Evolutionary conservation across 257 asterid species (phyloP).

Genomic region (Eustoma russellianum): DNA sequence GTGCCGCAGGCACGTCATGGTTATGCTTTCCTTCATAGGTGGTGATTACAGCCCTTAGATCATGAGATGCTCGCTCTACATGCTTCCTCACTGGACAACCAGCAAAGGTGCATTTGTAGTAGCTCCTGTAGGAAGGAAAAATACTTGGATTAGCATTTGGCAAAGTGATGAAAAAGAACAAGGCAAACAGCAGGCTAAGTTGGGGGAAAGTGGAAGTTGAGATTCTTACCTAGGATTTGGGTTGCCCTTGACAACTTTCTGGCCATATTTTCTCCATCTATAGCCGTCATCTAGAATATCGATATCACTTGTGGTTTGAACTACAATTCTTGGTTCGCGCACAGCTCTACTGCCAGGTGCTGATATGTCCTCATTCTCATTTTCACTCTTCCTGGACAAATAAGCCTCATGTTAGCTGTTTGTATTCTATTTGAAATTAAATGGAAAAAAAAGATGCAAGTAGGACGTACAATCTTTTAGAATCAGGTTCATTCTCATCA

Average conservation of each 20-base stretch:
- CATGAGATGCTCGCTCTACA: conserved; percentile 86
- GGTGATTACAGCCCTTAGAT: conserved; percentile 73
- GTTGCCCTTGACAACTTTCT: conserved; percentile 89
- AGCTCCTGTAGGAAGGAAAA: conserved; percentile 47
- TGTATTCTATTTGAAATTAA: not conserved
- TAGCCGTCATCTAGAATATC: conserved; percentile 95
- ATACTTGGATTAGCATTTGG: not conserved
- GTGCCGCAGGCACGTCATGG: conserved; percentile 91
- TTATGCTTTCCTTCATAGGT: conserved; percentile 90
- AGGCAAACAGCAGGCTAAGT: not conserved
- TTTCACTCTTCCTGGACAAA: conserved; percentile 64
- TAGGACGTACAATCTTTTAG: conserved; percentile 80
- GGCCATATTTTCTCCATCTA: conserved; percentile 96
- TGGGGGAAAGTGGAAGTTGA: not conserved
- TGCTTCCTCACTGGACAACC: conserved; percentile 91
- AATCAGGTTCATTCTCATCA: conserved; percentile 63
- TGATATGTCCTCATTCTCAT: conserved; percentile 56
- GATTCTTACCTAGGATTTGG: conserved; percentile 77
- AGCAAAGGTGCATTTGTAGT: conserved; percentile 78
- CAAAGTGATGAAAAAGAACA: not conserved
- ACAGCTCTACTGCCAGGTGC: conserved; percentile 63
- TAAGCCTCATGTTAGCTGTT: not conserved
- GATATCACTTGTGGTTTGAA: conserved; percentile 91
- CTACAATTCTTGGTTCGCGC: conserved; percentile 84
- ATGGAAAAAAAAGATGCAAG: not conserved